These are phyloP conservation scores for Alternaria ethzedia DNA, from an alignment of 2,329 filamentous ascomycete genomes.

Conservation along the genomic window DNA sequence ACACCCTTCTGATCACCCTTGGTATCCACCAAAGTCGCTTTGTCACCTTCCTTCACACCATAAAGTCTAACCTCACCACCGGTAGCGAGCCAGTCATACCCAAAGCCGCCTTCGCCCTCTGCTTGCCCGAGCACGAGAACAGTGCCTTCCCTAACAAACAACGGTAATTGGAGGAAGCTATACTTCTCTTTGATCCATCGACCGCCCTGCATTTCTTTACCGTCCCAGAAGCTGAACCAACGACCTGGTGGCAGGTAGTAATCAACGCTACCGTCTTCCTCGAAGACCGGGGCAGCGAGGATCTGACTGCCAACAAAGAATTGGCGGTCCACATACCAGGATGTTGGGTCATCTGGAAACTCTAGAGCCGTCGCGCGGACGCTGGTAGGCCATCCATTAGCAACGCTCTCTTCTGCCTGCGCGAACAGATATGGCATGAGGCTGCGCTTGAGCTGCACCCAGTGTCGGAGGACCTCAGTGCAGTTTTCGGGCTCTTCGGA, in stretches of 20 bases:
- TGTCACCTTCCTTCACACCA: conserved; percentile 44
- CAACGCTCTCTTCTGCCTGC: conserved; percentile 58
- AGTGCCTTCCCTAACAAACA: conserved; percentile 51
- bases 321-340: conserved; percentile 72
- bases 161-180: conserved; percentile 49
- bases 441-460: conserved; percentile 60
- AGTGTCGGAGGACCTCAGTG: conserved; percentile 62
- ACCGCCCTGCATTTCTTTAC: conserved; percentile 50
- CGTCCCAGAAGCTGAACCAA: conserved; percentile 60
- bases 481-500: conserved; percentile 56
- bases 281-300: conserved; percentile 69
- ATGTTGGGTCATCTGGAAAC: conserved; percentile 72
- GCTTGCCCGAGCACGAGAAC: conserved; percentile 50
- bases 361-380: conserved; percentile 71
- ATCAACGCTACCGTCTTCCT: conserved; percentile 67
- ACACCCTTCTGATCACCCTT: conserved; percentile 39
- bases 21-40: conserved; percentile 44
- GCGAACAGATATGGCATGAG: conserved; percentile 66
- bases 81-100: conserved; percentile 50
- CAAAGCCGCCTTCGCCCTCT: conserved; percentile 48
- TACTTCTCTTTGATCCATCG: conserved; percentile 54
- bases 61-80: conserved; percentile 49
- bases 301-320: conserved; percentile 74
- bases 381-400: conserved; percentile 64
- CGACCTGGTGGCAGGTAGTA: conserved; percentile 67